A percentile compares a stretch with the other conserved stretches of the same genome.
Evolutionary conservation across 2,329 filamentous ascomycete species (phyloP).

Genomic region (Talaromyces sp.): DNA sequence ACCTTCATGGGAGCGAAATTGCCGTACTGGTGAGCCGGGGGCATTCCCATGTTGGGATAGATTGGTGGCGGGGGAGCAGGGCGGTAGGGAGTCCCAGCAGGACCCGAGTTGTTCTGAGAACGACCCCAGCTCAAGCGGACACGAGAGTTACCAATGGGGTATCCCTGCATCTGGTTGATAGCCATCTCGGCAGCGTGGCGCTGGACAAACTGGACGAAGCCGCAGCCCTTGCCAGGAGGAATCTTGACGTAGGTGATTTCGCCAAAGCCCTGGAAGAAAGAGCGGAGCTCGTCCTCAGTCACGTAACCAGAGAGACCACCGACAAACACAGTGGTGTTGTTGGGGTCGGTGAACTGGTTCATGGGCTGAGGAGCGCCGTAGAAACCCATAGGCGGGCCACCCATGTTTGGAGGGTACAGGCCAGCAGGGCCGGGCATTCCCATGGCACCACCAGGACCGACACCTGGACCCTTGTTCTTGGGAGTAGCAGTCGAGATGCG

Average conservation of each 20-base stretch:
- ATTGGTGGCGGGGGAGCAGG: slow-evolving; percentile 79
- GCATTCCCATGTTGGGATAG: slow-evolving; percentile 65
- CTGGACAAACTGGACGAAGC: slow-evolving; percentile 98
- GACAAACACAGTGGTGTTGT: slow-evolving; percentile 99
- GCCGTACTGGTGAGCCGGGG: slow-evolving; percentile 58
- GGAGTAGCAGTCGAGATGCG: slow-evolving; percentile 95
- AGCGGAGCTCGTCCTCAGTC: slow-evolving; percentile 98
- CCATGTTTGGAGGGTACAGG: slow-evolving; percentile 61
- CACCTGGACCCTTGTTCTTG: slow-evolving; percentile 69
- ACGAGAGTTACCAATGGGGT: slow-evolving; percentile 96
- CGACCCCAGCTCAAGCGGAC: slow-evolving; percentile 97
- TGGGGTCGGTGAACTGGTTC: slow-evolving; percentile 99
- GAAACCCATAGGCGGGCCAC: slow-evolving; percentile 61
- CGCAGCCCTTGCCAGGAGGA: slow-evolving; percentile 95
- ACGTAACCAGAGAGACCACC: slow-evolving; percentile 96
- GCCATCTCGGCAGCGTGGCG: slow-evolving; percentile 99
- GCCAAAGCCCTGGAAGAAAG: slow-evolving; percentile 98
- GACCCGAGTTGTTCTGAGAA: slow-evolving; percentile 97
- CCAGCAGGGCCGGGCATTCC: slow-evolving; percentile 51
- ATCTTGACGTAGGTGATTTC: slow-evolving; percentile 99
- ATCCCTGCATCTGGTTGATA: slow-evolving; percentile 99
- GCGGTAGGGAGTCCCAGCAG: slow-evolving; percentile 91
- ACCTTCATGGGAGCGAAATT: slow-evolving; percentile 62
- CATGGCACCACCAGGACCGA: slow-evolving; percentile 44
- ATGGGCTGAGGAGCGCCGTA: slow-evolving; percentile 68